Percentiles rank a stretch among this genome's conserved stretches.
Conservation (phyloP, 345 rosid species). For the Erucastrum elatum region DNA sequence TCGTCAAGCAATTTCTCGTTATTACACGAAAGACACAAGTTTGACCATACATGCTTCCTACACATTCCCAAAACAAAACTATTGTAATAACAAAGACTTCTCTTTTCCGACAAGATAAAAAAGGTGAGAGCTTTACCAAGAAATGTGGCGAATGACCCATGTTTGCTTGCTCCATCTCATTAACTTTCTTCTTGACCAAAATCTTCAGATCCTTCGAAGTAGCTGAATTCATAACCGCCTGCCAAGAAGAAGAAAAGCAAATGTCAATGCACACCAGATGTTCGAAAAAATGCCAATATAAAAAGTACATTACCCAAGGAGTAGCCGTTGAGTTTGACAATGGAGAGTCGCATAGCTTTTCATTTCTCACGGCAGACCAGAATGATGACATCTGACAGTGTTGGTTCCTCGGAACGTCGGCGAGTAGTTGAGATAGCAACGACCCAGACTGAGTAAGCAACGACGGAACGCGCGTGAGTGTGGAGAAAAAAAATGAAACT, state of each 20-base stretch:
- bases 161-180: constrained; percentile 71
- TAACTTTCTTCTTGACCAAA: constrained; percentile 68
- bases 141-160: constrained; percentile 97
- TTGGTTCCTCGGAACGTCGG: constrained; percentile 79
- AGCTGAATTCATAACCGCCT: too few species aligned
- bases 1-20: too few species aligned
- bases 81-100: not conserved
- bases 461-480: too few species aligned
- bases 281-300: constrained; percentile 42
- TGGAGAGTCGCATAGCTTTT: constrained; percentile 88
- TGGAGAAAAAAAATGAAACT: too few species aligned
- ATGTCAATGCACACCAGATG: constrained; percentile 33
- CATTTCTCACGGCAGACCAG: too few species aligned
- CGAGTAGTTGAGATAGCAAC: constrained; percentile 67
- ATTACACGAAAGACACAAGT: too few species aligned
- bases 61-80: not conserved
- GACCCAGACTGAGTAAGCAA: too few species aligned
- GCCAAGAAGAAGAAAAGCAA: too few species aligned
- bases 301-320: constrained; percentile 53
- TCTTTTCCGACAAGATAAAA: not conserved
- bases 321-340: constrained; percentile 70
- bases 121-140: constrained; percentile 52
- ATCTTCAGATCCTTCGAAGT: constrained; percentile 76
- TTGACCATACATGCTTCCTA: too few species aligned
- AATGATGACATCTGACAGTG: constrained; percentile 72